Base-by-base conservation (phyloP, 2,329 filamentous ascomycete species). In the Botrytis sinoallii region DNA sequence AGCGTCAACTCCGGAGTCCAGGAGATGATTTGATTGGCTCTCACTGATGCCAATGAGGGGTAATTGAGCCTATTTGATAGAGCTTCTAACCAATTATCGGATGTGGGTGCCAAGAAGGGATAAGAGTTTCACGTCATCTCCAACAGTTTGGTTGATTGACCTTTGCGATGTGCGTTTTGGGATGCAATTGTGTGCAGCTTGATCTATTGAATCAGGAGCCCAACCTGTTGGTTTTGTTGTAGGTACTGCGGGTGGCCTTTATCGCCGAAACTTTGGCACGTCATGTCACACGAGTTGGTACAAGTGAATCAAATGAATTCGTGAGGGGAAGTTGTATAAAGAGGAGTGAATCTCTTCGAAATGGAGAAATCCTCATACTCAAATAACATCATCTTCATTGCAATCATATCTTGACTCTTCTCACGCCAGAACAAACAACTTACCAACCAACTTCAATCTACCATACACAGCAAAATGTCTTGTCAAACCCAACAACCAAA, bases 401-500 rank as follows among this genome's bases (percentile, higher is more conserved):
- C 44, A 67, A 67, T n/a, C 32, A n/a, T n/a, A 32, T 52, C 63
- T 65, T 35, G 52, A 40, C 22, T 29, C 29, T 59, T 69, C 29
- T 59, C 40, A 40, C 48, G 5, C 25, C 60, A 22, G 57, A 70
- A 70, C 29, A 60, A 60, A 60, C 48, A 44, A 29, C n/a, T 48
- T 16, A 44, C 3, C 6, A 60, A 38, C 44, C 9, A 42, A 46
- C 29, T 20, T 71, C 32, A 25, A 63, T n/a, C 32, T 71, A 65
- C 18, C 63, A 68, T 25, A 67, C 7, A 67, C 55, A 65, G 63
- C 65, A 74, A 72, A 60, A 75, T 66, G 64, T 64, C 70, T 42
- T 32, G 38, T 6, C 68, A 61, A 66, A 40, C 65, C 20, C 60
- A 59, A 46, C 57, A 73, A 67, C 85, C 86, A 57, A 87, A 86